Percentiles rank a stretch among this genome's conserved stretches.
Evolutionary conservation across 371 early-diverging fungal species (phyloP).

Genomic region (Conidiobolus incongruus): DNA sequence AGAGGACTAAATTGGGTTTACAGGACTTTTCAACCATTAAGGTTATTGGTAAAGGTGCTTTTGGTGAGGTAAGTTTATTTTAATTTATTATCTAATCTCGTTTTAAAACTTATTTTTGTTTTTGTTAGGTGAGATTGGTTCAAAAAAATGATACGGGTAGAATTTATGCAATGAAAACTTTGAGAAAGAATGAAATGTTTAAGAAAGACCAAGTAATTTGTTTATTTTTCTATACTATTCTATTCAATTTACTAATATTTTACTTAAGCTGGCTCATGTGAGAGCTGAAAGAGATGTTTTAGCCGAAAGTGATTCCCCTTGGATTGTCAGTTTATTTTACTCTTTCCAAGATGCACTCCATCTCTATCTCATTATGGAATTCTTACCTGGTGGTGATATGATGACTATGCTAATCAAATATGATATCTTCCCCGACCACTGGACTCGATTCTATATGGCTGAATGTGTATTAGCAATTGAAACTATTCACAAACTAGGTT

Average conservation of each 20-base stretch:
- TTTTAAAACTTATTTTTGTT: neutral
- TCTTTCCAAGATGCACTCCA: constrained; percentile 89
- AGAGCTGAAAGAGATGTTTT: constrained; percentile 93
- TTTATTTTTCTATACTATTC: no score
- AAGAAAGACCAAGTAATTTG: constrained; percentile 77
- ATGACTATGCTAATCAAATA: constrained; percentile 96
- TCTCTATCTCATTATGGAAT: constrained; percentile 96
- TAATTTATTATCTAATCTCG: neutral
- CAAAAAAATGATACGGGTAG: constrained; percentile 92
- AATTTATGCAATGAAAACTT: constrained; percentile 94
- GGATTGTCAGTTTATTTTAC: constrained; percentile 95
- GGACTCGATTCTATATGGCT: constrained; percentile 95
- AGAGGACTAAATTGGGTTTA: constrained; percentile 75
- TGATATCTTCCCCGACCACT: constrained; percentile 86
- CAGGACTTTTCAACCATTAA: constrained; percentile 90
- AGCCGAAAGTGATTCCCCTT: constrained; percentile 88
- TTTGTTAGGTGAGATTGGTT: constrained; percentile 57
- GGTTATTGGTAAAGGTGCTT: constrained; percentile 99
- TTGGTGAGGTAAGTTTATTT: constrained; percentile 75
- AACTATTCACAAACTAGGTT: constrained; percentile 86
- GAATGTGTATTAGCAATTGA: constrained; percentile 91
- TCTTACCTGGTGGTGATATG: constrained; percentile 91
- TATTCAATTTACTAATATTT: neutral
- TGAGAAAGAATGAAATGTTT: constrained; percentile 90
- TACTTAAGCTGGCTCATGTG: constrained; percentile 64